Evolutionary conservation across 768 basidiomycete genomes (phyloP), one percentile per base, ranked within the genome.

Genomic region (Chiua virens): DNA sequence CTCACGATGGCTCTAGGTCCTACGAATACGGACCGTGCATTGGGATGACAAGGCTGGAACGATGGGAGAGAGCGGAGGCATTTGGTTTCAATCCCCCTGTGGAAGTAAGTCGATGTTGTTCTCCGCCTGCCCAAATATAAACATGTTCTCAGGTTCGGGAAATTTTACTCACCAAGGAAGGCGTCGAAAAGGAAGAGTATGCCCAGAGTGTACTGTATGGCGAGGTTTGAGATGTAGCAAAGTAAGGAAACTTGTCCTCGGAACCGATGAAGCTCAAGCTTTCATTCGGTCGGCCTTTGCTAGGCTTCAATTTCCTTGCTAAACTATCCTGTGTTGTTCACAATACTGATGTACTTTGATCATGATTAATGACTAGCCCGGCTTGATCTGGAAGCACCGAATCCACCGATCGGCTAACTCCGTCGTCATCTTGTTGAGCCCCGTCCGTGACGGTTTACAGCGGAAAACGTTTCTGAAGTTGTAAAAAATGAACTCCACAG

Each of bases 1-100:
- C 41, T 56, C 42, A 63, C 50, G 13, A 11, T 46, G n/a, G 20
- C 14, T 22, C 9, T 42, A 90, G 88, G 64, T 80, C 84, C 2
- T 87, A 86, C 50, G 82, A 89, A 56, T 94, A 84, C 62, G 92
- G 91, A 0, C 91, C 90, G 3, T 90, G 86, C 56, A 72, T 86
- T 20, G 88, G 90, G 0, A 78, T 91, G 47, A 80, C 83, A n/a
- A 82, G 94, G 25, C 70, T 96, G 14, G 83, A 94, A 54, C 77
- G 95, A 35, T 98, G 93, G 92, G 81, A 94, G 62, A 78, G 94
- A 43, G 95, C 95, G 0, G 67, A 84, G 23, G 76, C 78, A 10
- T 74, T 95, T 40, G 92, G 92, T 3, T 72, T 97, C 18, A 76
- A 85, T 42, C 95, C 94, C 14, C 93, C 92, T 4, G 55, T 63